Evolutionary conservation across 202 grass and related monocot species (phyloP), one percentile per base, ranked within the genome.

Genomic region (Panicum virgatum): DNA sequence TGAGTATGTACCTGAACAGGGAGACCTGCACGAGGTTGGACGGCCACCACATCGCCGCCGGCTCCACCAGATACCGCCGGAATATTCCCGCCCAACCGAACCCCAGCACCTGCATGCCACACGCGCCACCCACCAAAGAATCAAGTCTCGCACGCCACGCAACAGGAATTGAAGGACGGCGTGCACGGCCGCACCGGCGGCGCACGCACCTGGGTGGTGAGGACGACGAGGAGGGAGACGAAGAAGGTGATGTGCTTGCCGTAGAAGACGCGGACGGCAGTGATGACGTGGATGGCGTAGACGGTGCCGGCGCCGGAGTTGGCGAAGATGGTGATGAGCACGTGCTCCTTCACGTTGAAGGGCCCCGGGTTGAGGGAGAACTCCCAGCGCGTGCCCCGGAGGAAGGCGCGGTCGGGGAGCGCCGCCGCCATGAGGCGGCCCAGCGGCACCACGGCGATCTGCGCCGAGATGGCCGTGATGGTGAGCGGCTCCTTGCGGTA

Each of bases 1-100:
- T n/a, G 12, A 14, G 12, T 16, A 2, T n/a, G n/a, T 86, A 96
- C 93, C 93, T 97, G 88, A 97, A 97, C 38, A 97, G 88, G n/a
- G 93, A 97, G 50, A 97, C 93, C 83, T 97, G 93, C 27, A 97
- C 93, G 73, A 97, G 78, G 87, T 96, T 96, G 66, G 91, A 89
- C 5, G 93, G 93, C 93, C 93, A 96, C 90, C 90, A 96, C 93
- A 96, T 93, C 48, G 88, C 77, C 57, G 93, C 90, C 77, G 93
- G 93, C 83, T 96, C 93, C 1, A 96, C 93, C 12, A 97, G 81
- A 74, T 93, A 88, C 62, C 88, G 88, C 78, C 94, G 94, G 90
- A 97, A 97, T 67, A 97, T 93, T n/a, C 94, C 94, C 3, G 94
- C 94, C 94, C 94, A 97, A 3, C 94, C 94, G 62, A 97, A 97